Percentiles rank a stretch among this genome's conserved stretches.
Conservation (phyloP, 2,329 filamentous ascomycete species). For the Botrytis porri region DNA sequence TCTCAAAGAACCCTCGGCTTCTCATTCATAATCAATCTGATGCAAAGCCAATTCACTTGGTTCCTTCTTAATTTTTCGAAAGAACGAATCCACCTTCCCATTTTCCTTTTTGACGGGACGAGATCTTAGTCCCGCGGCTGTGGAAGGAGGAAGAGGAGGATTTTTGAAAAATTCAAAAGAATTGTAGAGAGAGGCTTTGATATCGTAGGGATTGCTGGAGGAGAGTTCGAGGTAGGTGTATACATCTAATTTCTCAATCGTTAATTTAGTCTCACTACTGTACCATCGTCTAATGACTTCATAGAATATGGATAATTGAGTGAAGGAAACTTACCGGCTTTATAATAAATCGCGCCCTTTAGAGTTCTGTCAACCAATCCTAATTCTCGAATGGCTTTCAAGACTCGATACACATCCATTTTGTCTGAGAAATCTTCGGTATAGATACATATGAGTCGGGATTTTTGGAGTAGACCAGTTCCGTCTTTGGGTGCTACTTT, state of each 20-base stretch:
- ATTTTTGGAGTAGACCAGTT: slow-evolving; percentile 40
- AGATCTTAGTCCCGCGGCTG: not conserved
- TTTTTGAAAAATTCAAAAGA: slow-evolving; percentile 42
- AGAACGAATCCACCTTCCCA: not conserved
- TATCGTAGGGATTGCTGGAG: slow-evolving; percentile 57
- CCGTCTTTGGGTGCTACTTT: slow-evolving; percentile 63
- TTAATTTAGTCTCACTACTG: not conserved
- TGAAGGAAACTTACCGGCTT: slow-evolving; percentile 42
- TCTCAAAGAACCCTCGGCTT: not conserved
- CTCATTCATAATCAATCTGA: not conserved
- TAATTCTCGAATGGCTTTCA: slow-evolving; percentile 59
- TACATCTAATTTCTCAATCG: slow-evolving; percentile 48
- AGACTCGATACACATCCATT: slow-evolving; percentile 65
- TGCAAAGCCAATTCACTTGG: slow-evolving; percentile 1
- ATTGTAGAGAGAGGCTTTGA: slow-evolving; percentile 58
- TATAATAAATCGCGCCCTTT: slow-evolving; percentile 67
- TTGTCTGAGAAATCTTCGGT: slow-evolving; percentile 70
- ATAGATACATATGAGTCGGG: slow-evolving; percentile 72
- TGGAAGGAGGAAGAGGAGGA: not conserved
- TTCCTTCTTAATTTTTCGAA: not conserved
- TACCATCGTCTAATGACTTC: not conserved
- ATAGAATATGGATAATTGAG: not conserved
- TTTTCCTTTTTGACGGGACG: not conserved
- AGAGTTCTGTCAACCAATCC: slow-evolving; percentile 52
- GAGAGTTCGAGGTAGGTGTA: slow-evolving; percentile 65